phyloP scores from a whole-genome alignment of 2,329 filamentous ascomycete genomes.

The Mycocentrospora acerina region DNA sequence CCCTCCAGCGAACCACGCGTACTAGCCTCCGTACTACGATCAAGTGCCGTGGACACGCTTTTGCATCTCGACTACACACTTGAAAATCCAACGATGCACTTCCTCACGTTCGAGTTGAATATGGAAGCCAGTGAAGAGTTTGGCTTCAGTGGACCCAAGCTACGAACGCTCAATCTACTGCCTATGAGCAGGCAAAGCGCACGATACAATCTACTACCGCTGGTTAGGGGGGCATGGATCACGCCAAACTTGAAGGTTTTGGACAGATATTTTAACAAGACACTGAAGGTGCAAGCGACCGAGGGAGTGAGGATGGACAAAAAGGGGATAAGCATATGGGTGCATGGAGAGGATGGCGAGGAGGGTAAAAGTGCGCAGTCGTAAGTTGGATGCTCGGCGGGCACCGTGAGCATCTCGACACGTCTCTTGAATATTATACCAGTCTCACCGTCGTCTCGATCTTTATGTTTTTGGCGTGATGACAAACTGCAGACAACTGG shows the following conservation, averaged over 20 bases:
- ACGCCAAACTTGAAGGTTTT: slow-evolving; percentile 73
- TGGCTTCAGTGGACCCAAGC: slow-evolving; percentile 87
- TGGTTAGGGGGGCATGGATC: slow-evolving; percentile 65
- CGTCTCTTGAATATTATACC: too few species aligned
- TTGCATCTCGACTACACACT: slow-evolving; percentile 65
- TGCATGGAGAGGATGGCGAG: slow-evolving; percentile 23
- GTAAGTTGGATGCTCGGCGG: neutral
- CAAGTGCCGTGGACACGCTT: slow-evolving; percentile 23
- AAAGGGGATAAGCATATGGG: slow-evolving; percentile 50
- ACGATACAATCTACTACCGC: slow-evolving; percentile 73
- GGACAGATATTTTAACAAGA: slow-evolving; percentile 93
- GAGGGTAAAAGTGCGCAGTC: slow-evolving; percentile 5
- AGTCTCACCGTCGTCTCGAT: too few species aligned
- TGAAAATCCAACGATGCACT: slow-evolving; percentile 93
- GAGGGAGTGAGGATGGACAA: slow-evolving; percentile 64
- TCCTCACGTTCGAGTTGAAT: slow-evolving; percentile 84
- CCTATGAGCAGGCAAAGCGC: slow-evolving; percentile 75
- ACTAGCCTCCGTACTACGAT: slow-evolving; percentile 54
- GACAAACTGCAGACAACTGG: neutral
- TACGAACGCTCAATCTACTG: slow-evolving; percentile 75
- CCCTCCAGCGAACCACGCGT: slow-evolving; percentile 86
- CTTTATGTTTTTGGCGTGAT: too few species aligned
- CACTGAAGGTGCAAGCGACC: slow-evolving; percentile 76
- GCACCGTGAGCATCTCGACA: too few species aligned
- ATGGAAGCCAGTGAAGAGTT: slow-evolving; percentile 95